Conservation (phyloP, 164 flowering plant genomes). For the Berberis thunbergii region DNA sequence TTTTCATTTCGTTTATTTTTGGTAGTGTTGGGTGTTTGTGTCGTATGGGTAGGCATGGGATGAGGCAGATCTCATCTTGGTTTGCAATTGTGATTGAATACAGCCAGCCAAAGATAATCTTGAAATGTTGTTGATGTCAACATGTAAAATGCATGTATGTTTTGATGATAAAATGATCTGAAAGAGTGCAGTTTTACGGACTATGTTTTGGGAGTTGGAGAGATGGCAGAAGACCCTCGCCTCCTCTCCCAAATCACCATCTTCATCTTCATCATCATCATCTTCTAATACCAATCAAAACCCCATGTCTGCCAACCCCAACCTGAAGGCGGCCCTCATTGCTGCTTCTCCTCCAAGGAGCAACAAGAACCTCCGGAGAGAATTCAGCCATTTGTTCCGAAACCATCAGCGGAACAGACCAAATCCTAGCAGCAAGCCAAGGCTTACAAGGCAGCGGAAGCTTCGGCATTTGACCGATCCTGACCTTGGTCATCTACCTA, state of each 20-base stretch:
- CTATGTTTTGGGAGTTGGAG: constrained; percentile 18
- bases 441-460: not conserved
- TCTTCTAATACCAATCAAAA: not conserved
- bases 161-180: not conserved
- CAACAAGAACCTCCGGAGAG: no score
- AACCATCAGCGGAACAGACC: no score
- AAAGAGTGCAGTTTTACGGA: not conserved
- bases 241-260: constrained; percentile 7
- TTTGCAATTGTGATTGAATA: not conserved
- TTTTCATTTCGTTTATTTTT: no score
- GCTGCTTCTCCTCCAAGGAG: not conserved
- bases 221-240: constrained; percentile 23
- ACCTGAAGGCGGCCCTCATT: not conserved
- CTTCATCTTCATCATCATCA: not conserved
- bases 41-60: not conserved
- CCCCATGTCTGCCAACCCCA: not conserved
- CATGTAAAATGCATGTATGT: not conserved
- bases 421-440: not conserved
- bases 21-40: no score
- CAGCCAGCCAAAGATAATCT: not conserved
- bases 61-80: not conserved
- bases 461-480: not conserved
- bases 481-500: not conserved
- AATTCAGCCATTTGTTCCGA: no score
- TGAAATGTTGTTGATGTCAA: not conserved